Conservation (phyloP, 108 stramenopile genomes). For the Thalassiosira profunda region DNA sequence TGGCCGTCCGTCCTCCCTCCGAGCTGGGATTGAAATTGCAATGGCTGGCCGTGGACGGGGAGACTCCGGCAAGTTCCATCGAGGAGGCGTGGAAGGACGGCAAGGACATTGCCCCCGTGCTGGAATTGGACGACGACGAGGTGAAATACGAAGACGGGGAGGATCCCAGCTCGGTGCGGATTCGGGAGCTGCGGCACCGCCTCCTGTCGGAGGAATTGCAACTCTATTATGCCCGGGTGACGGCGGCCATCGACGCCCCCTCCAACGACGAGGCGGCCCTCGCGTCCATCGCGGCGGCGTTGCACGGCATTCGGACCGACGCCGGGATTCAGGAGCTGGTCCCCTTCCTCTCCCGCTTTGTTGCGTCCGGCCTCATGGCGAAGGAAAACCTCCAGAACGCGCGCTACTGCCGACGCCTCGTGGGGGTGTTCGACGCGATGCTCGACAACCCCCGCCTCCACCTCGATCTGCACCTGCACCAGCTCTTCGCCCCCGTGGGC, state of each 20-base stretch:
- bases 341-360: constrained; percentile 78
- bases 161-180: constrained; percentile 37
- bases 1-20: constrained; percentile 61
- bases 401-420: constrained; percentile 65
- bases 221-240: constrained; percentile 79
- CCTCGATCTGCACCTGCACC: constrained; percentile 87
- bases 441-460: constrained; percentile 78
- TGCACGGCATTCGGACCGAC: constrained; percentile 54
- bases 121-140: constrained; percentile 3
- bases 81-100: constrained; percentile 49
- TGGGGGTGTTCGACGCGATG: constrained; percentile 69
- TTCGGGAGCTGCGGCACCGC: constrained; percentile 75
- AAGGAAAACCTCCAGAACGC: constrained; percentile 59
- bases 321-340: constrained; percentile 84
- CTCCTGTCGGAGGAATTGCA: constrained; percentile 85
- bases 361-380: constrained; percentile 57
- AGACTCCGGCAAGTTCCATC: constrained; percentile 65
- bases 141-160: constrained; percentile 1
- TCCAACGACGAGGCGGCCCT: constrained; percentile 29
- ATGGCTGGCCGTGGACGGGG: constrained; percentile 90
- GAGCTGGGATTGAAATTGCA: constrained; percentile 80
- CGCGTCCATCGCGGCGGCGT: constrained; percentile 8
- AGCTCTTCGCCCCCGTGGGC: constrained; percentile 78
- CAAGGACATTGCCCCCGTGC: background rate
- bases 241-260: constrained; percentile 61